Base-by-base conservation (phyloP, 768 basidiomycete species). In the Saitozyma sp. region DNA sequence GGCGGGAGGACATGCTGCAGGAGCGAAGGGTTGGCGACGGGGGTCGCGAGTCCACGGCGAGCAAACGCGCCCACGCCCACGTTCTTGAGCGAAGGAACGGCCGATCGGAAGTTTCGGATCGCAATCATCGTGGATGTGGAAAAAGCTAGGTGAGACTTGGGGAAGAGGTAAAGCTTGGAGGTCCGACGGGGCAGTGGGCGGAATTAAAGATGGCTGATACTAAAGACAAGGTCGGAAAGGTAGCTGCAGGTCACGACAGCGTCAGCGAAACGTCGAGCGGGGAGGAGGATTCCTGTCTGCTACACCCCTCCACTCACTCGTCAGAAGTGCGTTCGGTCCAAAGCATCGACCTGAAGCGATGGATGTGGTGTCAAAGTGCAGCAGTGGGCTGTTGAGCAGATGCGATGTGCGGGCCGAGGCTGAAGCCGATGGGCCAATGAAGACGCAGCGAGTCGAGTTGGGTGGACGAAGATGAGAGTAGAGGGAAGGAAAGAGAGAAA, bases 241-340 rank as follows among this genome's bases (percentile, higher is more conserved):
- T 78, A 78, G 58, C 71, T 73, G 45, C 20, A 11, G 41, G 40
- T 50, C 19, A 20, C 50, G 13, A 29, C 16, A 14, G 9, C 14
- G 10, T 50, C 11, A 14, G 49, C 8, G n/a, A 50, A 13, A 50
- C 16, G 37, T 16, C 38, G 39, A 63, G 5, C 16, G 48, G 39
- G 37, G n/a, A 6, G 17, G 20, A 29, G 45, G 49, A 51, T 40
- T 19, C 17, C 3, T 16, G 51, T 6, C 20, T 11, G 38, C 4
- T 6, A 46, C 20, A 14, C 17, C 38, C 52, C 10, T 61, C 48
- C 6, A 70, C 76, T 68, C 59, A 78, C 76, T 78, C 77, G 77
- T 78, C 77, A 66, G 77, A 78, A 58, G 66, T 71, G 54, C 77
- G 69, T 72, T 76, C 68, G 41, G 66, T 62, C 75, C 75, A 78